Evolutionary conservation across 192 early-diverging fungal species (phyloP), one percentile per base, ranked within the genome.

Genomic region (Endogone sp.): DNA sequence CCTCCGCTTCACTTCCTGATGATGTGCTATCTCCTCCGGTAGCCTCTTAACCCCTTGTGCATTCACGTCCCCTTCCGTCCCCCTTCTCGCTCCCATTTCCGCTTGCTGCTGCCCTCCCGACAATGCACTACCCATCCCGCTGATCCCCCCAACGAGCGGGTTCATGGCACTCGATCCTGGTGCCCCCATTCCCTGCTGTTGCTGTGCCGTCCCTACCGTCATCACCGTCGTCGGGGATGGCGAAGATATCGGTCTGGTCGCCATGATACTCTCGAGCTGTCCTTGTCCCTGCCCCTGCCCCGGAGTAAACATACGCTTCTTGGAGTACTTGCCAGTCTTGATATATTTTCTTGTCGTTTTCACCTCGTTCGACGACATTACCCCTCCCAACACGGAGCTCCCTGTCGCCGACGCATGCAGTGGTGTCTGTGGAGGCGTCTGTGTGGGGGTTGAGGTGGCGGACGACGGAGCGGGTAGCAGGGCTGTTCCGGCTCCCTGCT

Each of bases 241-340:
- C n/a, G n/a, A n/a, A n/a, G n/a, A n/a, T n/a, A n/a, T n/a, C n/a
- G n/a, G n/a, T n/a, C n/a, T n/a, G n/a, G n/a, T n/a, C n/a, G n/a
- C n/a, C 37, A 49, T 16, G 9, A 49, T 49, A 16, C 37, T 16
- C 6, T 16, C 37, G 37, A 11, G 16, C 16, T 49, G 37, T 16
- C 16, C 37, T 16, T 6, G 37, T 6, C 16, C 16, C 37, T 49
- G 37, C 16, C 16, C 9, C 8, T 25, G 20, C 30, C n/a, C 13
- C 64, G 62, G 27, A 22, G 22, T 22, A 21, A 11, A 60, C 10
- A 60, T 23, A 21, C 74, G 71, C 16, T 79, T 72, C 59, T 87
- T 87, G 2, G 85, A 85, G 28, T 87, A 87, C 56, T 81, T 82
- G 44, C 85, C 85, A n/a, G 85, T 87, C 55, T 87, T 87, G 49